phyloP scores from a whole-genome alignment of 169 alveolate genomes.

The Blepharisma undulans region DNA sequence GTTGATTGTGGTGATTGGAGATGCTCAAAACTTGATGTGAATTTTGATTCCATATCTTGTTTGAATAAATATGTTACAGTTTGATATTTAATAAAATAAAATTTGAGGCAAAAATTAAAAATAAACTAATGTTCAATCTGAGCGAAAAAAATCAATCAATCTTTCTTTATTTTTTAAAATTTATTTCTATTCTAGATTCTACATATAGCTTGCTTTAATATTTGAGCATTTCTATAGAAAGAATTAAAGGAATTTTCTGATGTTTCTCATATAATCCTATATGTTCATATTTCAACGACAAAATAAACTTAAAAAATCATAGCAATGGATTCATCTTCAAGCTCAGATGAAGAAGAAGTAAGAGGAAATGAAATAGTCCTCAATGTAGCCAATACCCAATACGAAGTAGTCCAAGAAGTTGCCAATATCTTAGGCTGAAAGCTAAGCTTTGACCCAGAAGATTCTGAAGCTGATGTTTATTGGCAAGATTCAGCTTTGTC shows the following conservation, averaged over 20 bases:
- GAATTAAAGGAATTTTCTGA: too few relatives aligned
- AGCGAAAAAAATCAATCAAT: too few relatives aligned
- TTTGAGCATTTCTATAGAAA: background rate
- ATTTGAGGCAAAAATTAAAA: background rate
- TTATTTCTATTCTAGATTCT: too few relatives aligned
- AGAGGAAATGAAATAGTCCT: background rate
- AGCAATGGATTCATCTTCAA: slow-evolving; percentile 32
- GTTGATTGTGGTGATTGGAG: background rate
- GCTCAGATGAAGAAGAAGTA: background rate
- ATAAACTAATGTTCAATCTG: too few relatives aligned
- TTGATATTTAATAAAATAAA: too few relatives aligned
- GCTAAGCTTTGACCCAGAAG: background rate
- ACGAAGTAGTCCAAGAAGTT: slow-evolving; percentile 55
- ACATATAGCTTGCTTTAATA: too few relatives aligned
- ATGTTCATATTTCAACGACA: background rate
- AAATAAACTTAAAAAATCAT: background rate
- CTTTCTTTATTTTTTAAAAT: too few relatives aligned
- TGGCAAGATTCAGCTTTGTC: slow-evolving; percentile 81
- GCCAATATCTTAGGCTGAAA: slow-evolving; percentile 30
- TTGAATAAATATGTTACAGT: background rate
- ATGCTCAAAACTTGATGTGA: background rate
- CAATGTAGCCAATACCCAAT: slow-evolving; percentile 41
- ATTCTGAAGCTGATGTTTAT: slow-evolving; percentile 72
- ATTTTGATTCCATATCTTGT: background rate
- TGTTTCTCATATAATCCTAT: background rate